These are phyloP conservation scores for Aspergillus alliaceus DNA, from an alignment of 2,329 filamentous ascomycete species.

Conservation along the genomic window DNA sequence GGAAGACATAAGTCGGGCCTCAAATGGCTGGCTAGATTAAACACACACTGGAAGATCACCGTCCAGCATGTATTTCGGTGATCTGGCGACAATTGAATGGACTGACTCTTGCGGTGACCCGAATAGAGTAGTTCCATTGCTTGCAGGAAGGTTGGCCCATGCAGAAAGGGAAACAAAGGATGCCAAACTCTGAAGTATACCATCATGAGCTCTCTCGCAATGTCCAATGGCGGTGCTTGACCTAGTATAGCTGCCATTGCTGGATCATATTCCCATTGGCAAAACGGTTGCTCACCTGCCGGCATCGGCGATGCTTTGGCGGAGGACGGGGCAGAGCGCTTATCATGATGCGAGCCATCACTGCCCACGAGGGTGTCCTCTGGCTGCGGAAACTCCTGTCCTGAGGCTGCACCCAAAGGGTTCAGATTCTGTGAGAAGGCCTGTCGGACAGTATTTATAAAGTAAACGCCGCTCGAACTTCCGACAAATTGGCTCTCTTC, in stretches of 20 bases:
- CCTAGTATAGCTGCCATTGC: conserved; percentile 26
- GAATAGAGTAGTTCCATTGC: conserved; percentile 47
- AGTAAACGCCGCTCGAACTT: conserved; percentile 54
- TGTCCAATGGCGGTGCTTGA: conserved; percentile 26
- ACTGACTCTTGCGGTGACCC: neutral
- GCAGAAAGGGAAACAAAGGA: conserved; percentile 53
- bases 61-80: conserved; percentile 32
- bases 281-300: conserved; percentile 11
- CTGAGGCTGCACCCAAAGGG: conserved; percentile 14
- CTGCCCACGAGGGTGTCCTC: conserved; percentile 31
- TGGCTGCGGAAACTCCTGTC: conserved; percentile 28
- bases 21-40: conserved; percentile 48
- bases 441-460: conserved; percentile 54
- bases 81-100: conserved; percentile 5
- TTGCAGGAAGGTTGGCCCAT: conserved; percentile 51
- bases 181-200: conserved; percentile 55
- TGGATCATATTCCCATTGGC: conserved; percentile 31
- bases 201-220: conserved; percentile 47
- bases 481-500: conserved; percentile 54
- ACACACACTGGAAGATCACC: conserved; percentile 52
- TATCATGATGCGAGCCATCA: conserved; percentile 22
- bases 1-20: conserved; percentile 34
- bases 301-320: conserved; percentile 4
- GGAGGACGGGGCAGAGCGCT: conserved; percentile 13
- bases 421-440: conserved; percentile 47